These are phyloP conservation scores for Lepidopterella palustris DNA, from an alignment of 495 filamentous ascomycete genomes.

Conservation along the genomic window DNA sequence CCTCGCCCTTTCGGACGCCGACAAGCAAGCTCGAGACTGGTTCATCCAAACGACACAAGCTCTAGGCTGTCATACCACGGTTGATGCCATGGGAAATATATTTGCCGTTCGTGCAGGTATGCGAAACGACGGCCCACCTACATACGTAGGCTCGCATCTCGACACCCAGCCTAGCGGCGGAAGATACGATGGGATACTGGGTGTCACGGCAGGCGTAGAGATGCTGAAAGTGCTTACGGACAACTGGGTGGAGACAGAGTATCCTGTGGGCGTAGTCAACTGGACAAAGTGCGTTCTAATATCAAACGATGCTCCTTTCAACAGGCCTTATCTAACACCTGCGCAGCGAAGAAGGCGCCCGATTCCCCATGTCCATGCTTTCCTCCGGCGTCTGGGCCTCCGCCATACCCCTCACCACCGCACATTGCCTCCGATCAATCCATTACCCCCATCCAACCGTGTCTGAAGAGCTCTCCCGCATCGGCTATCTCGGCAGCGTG, in stretches of 20 bases:
- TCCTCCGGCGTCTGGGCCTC: constrained; percentile 73
- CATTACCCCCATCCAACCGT: constrained; percentile 50
- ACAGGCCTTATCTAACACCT: not conserved
- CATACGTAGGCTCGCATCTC: constrained; percentile 66
- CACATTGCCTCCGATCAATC: constrained; percentile 55
- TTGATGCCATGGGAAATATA: constrained; percentile 65
- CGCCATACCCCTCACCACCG: constrained; percentile 54
- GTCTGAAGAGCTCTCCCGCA: constrained; percentile 60
- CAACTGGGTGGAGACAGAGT: constrained; percentile 60
- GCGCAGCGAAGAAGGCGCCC: constrained; percentile 63
- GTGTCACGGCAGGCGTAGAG: constrained; percentile 66
- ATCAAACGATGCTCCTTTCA: not conserved
- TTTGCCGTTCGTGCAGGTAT: constrained; percentile 64
- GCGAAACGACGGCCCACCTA: constrained; percentile 49
- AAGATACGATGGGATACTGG: constrained; percentile 71
- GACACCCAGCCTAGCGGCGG: constrained; percentile 76
- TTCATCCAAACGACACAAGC: constrained; percentile 59
- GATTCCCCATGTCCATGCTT: constrained; percentile 73
- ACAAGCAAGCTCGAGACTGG: constrained; percentile 69
- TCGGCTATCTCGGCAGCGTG: constrained; percentile 58
- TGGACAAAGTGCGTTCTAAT: constrained; percentile 60
- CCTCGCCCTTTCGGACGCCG: constrained; percentile 61
- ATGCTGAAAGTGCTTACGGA: constrained; percentile 64
- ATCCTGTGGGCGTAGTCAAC: constrained; percentile 65
- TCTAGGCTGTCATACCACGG: constrained; percentile 55